phyloP scores from a whole-genome alignment of 371 early-diverging fungal genomes.

The Amoeboradix gromovi region DNA sequence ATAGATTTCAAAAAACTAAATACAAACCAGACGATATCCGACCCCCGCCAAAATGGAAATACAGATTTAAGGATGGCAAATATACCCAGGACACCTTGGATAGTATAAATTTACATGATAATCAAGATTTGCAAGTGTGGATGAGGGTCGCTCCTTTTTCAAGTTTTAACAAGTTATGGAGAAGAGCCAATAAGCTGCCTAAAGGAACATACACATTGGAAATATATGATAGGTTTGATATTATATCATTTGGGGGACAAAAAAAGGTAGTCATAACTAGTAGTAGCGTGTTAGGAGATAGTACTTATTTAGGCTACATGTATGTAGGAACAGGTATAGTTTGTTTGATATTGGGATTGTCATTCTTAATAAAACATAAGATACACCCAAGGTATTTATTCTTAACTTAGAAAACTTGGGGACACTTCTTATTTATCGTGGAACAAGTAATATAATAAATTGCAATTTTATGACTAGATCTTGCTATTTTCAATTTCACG shows the following conservation, averaged over 20 bases:
- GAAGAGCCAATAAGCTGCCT: background rate
- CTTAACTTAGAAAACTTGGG: background rate
- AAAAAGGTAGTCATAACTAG: background rate
- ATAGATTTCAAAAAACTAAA: constrained; percentile 13
- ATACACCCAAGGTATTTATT: background rate
- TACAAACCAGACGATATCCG: constrained; percentile 22
- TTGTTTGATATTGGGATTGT: background rate
- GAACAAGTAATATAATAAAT: background rate
- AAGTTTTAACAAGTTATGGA: background rate
- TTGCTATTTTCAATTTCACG: too few relatives aligned
- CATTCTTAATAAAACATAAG: background rate
- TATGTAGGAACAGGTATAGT: background rate
- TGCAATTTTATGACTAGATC: too few relatives aligned
- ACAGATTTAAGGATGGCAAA: background rate
- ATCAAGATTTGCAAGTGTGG: background rate
- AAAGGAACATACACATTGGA: background rate
- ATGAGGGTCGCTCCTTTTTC: background rate
- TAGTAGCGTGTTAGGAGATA: background rate
- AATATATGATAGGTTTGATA: background rate
- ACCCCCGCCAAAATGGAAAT: constrained; percentile 47
- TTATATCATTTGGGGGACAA: background rate
- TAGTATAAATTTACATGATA: background rate
- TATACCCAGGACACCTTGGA: background rate
- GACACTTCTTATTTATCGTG: background rate
- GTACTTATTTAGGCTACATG: background rate